Base-by-base conservation (phyloP, 306 rosid genomes). In the Castanospermum australe region DNA sequence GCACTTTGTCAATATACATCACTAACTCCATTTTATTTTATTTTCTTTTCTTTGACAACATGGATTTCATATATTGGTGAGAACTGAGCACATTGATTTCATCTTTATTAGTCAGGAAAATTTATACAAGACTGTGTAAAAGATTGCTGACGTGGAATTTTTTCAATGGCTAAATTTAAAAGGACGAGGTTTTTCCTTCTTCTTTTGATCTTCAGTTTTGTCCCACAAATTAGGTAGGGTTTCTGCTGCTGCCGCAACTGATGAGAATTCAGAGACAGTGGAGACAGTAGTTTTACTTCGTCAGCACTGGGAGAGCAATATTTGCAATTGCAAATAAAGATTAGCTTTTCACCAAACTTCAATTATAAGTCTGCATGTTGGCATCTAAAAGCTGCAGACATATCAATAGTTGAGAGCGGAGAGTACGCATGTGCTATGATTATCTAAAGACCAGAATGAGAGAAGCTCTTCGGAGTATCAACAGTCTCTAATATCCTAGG, bases 1-100 rank as follows among this genome's bases (percentile, higher is more conserved):
- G 80, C 80, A 83, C 83, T 83, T 64, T n/a, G 38, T 68, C 44
- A 11, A 12, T 60, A 76, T 33, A 54, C 79, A 82, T 77, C 82
- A 77, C 77, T 71, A 75, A 62, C 74, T 41, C 67, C 77, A 41
- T 81, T 81, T 55, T 60, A 35, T 45, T 60, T 63, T 54, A 3
- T 13, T 61, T 14, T 28, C 14, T 5, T 8, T 3, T 20, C 33
- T 59, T 64, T 71, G 51, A 8, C 56, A 79, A 74, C 78, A 21
- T 56, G 44, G 57, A 45, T 60, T 84, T 59, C 65, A 68, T 60
- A 67, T 67, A 10, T 39, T 60, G 8, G 28, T 24, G 10, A 77
- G 28, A 65, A 55, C 70, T 24, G 10, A 77, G 28, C 56, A 55
- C 70, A 72, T 41, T 15, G 54, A 35, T 73, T 39, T 45, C 15